phyloP scores from a whole-genome alignment of 1,284 basidiomycete genomes.

The Fomitopsis pinicola region DNA sequence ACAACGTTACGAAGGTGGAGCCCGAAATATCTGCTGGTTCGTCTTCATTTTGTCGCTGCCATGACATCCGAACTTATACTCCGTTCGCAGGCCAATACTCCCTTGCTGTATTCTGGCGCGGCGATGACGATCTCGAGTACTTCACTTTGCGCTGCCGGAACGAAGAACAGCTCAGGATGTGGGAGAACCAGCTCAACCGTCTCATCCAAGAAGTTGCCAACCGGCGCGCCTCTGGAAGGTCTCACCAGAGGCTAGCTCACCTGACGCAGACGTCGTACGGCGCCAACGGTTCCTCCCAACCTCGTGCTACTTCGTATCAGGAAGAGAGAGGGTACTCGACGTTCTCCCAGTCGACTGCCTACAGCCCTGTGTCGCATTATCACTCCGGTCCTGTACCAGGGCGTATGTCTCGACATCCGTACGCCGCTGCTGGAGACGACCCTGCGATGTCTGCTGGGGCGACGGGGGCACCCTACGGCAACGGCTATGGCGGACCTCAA shows the following conservation, averaged over 20 bases:
- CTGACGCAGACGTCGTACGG: slow-evolving; percentile 37
- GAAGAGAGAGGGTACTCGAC: slow-evolving; percentile 21
- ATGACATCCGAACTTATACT: slow-evolving; percentile 5
- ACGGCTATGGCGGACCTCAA: slow-evolving; percentile 41
- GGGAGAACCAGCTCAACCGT: slow-evolving; percentile 87
- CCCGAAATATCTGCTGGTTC: slow-evolving; percentile 57
- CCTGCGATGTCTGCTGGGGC: slow-evolving; percentile 23
- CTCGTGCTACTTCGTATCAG: slow-evolving; percentile 14
- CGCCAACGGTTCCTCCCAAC: slow-evolving; percentile 28
- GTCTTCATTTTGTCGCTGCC: slow-evolving; percentile 25
- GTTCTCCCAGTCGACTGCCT: slow-evolving; percentile 23
- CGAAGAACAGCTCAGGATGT: slow-evolving; percentile 91
- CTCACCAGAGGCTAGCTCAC: slow-evolving; percentile 36
- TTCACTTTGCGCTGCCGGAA: slow-evolving; percentile 92
- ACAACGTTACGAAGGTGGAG: slow-evolving; percentile 85
- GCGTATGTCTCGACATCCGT: slow-evolving; percentile 29
- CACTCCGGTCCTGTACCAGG: slow-evolving; percentile 35
- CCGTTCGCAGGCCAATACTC: slow-evolving; percentile 45
- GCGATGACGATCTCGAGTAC: slow-evolving; percentile 88
- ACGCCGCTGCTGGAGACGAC: slow-evolving; percentile 19
- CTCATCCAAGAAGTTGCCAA: slow-evolving; percentile 73
- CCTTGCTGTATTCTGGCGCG: slow-evolving; percentile 90
- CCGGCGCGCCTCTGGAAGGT: slow-evolving; percentile 60
- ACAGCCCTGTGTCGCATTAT: slow-evolving; percentile 13
- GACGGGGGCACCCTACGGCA: slow-evolving; percentile 13